Evolutionary conservation across 2,329 filamentous ascomycete genomes (phyloP).

Genomic region (Raffaelea ambrosiae): DNA sequence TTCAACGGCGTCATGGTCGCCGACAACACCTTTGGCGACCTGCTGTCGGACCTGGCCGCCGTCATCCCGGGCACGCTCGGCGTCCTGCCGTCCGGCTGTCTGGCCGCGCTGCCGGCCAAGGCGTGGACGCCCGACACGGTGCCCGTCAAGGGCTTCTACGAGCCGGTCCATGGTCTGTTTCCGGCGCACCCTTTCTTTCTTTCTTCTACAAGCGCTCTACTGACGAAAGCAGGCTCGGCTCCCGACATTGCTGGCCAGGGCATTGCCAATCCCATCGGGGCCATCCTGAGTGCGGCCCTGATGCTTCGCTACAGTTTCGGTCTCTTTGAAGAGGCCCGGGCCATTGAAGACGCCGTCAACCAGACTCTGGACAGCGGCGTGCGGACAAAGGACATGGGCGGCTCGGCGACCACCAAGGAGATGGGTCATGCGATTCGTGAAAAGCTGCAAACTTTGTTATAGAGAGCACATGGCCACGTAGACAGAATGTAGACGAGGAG

Average conservation of each 20-base stretch:
- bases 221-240: constrained; percentile 25
- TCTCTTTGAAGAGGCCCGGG: constrained; percentile 50
- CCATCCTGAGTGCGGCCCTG: constrained; percentile 64
- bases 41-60: constrained; percentile 35
- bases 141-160: constrained; percentile 58
- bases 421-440: neutral
- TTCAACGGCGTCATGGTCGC: constrained; percentile 40
- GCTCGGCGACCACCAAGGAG: neutral
- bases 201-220: neutral
- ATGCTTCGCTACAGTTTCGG: constrained; percentile 65
- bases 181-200: too few relatives aligned
- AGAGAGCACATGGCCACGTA: too few relatives aligned
- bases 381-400: neutral
- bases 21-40: constrained; percentile 40
- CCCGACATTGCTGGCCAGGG: constrained; percentile 67
- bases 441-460: neutral
- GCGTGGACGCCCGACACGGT: constrained; percentile 13
- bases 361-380: neutral
- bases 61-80: constrained; percentile 37
- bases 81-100: constrained; percentile 33
- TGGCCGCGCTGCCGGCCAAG: constrained; percentile 28
- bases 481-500: too few relatives aligned
- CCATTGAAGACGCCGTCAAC: constrained; percentile 54
- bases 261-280: constrained; percentile 64
- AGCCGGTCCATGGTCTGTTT: constrained; percentile 62